phyloP scores from a whole-genome alignment of 352 stramenopile species.

The Globisporangium uncinulatum region DNA sequence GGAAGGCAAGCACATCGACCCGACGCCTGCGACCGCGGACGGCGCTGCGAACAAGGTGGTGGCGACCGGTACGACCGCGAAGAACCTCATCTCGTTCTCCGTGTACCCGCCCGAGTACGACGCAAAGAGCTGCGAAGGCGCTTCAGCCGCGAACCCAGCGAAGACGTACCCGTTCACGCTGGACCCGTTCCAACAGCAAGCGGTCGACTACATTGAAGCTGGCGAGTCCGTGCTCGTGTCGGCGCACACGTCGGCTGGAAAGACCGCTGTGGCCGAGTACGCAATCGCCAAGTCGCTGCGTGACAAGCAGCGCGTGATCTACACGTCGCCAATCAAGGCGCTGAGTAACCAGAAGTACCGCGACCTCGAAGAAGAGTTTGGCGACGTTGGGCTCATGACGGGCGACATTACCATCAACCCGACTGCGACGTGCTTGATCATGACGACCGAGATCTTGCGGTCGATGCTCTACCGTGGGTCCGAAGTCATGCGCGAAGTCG shows the following conservation, averaged over 20 bases:
- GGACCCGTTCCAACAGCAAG: constrained; percentile 98
- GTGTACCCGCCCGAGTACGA: constrained; percentile 81
- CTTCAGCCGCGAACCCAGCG: constrained; percentile 75
- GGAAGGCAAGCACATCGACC: constrained; percentile 70
- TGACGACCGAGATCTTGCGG: constrained; percentile 97
- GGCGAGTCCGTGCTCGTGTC: constrained; percentile 98
- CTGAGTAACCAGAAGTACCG: constrained; percentile 99
- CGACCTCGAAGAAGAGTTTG: constrained; percentile 93
- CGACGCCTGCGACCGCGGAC: constrained; percentile 21
- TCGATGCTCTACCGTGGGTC: constrained; percentile 98
- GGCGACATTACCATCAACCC: constrained; percentile 99
- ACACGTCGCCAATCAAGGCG: constrained; percentile 99
- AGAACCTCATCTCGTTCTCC: constrained; percentile 94
- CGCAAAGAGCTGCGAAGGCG: constrained; percentile 33
- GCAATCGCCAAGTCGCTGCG: constrained; percentile 97
- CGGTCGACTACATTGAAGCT: constrained; percentile 94
- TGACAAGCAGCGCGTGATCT: constrained; percentile 94
- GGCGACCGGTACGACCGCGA: constrained; percentile 92
- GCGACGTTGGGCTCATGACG: constrained; percentile 98
- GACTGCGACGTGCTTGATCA: constrained; percentile 96
- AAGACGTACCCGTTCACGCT: constrained; percentile 98
- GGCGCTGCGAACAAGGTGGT: constrained; percentile 50
- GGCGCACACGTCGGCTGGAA: constrained; percentile 97
- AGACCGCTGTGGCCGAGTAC: constrained; percentile 97
- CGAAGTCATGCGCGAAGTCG: constrained; percentile 98